Percentiles rank a stretch among this genome's conserved stretches.
Conservation (phyloP, 2,329 filamentous ascomycete species). For the Ceratocystis colombiana region DNA sequence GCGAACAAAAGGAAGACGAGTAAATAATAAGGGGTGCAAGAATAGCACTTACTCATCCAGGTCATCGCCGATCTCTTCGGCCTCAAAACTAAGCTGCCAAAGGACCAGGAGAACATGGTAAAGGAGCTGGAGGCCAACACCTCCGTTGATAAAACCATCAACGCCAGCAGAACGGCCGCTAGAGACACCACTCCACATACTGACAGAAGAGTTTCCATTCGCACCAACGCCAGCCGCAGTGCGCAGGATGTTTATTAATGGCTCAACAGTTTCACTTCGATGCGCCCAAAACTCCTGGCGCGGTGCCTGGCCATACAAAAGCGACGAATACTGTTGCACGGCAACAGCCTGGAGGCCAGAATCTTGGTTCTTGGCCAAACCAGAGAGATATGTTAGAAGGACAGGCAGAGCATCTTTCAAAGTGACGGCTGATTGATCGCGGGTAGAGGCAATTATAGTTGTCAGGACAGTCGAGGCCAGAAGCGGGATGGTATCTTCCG, state of each 20-base stretch:
- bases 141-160: constrained; percentile 58
- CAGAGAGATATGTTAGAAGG: constrained; percentile 76
- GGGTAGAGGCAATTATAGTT: constrained; percentile 60
- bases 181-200: constrained; percentile 49
- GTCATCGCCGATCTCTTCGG: constrained; percentile 59
- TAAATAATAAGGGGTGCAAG: not conserved
- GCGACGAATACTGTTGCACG: constrained; percentile 77
- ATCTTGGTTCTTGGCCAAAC: constrained; percentile 73
- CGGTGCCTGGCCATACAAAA: constrained; percentile 65
- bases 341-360: constrained; percentile 90
- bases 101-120: constrained; percentile 89
- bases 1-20: not conserved
- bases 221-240: constrained; percentile 63
- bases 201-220: constrained; percentile 52
- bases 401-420: constrained; percentile 67
- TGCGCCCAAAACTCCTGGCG: constrained; percentile 86
- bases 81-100: constrained; percentile 96
- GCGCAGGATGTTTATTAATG: constrained; percentile 71
- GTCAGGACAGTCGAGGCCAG: constrained; percentile 82
- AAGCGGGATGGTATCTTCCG: constrained; percentile 72
- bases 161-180: constrained; percentile 50
- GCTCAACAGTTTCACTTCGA: constrained; percentile 70
- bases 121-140: constrained; percentile 81
- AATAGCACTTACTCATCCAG: constrained; percentile 62
- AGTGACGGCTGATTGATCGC: constrained; percentile 54